Base-by-base conservation (phyloP, 2,329 filamentous ascomycete genomes). In the Tolypocladium ophioglossoides region DNA sequence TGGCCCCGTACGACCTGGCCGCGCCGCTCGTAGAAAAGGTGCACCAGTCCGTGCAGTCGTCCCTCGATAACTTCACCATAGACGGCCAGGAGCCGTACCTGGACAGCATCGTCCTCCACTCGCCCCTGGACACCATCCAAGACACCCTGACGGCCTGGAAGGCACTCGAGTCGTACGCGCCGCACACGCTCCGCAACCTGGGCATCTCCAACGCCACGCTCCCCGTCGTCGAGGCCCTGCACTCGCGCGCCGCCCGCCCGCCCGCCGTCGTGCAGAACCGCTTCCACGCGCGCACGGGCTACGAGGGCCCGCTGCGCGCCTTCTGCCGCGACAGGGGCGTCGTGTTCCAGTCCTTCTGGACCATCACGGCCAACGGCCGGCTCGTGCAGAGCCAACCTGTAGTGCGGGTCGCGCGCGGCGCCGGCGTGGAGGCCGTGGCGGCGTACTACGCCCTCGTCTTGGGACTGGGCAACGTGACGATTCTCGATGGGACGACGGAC, bases 171-270 rank as follows among this genome's bases (percentile, higher is more conserved):
- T 71, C 75, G 4, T 89, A 85, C 62, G 83, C 89, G 1, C 86
- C 87, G 0, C 65, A 77, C 60, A 68, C 63, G 46, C 82, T 91
- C 58, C 82, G 82, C 41, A 75, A 81, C 34, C 73, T 94, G 9
- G 89, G 89, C 41, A 85, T 94, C 54, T 90, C 86, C 53, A 94
- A 94, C 67, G 79, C 80, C n/a, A 72, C 75, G n/a, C 69, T 86
- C 2, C 66, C 74, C 0, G 68, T 81, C 2, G 74, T 94, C 0
- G 66, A 77, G 52, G 68, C 70, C 5, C 69, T 91, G 1, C 74
- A 76, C 55, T 63, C 72, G 1, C 62, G 70, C 20, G 72, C 73
- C 4, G 69, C 61, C 0, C 57, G 74, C 44, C 72, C 70, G 56
- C 74, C 74, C 1, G 74, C 78, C 1, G 78, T 91, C 2, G 84